phyloP scores from a whole-genome alignment of 2,329 filamentous ascomycete genomes.

The Cercospora sp. region DNA sequence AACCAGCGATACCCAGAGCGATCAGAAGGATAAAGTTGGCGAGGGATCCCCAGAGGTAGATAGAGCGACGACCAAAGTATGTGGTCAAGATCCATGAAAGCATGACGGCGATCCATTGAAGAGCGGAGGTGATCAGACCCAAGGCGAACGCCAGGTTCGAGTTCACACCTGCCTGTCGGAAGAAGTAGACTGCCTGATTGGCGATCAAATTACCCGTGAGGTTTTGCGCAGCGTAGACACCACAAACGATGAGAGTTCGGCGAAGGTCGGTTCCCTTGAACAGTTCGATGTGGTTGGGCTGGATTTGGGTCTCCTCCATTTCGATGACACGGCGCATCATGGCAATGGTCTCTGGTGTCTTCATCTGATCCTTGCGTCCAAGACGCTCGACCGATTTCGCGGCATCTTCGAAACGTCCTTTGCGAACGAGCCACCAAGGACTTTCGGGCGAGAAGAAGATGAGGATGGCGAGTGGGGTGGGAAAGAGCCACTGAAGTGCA shows the following conservation, averaged over 20 bases:
- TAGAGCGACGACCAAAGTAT: constrained; percentile 63
- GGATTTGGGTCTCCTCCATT: constrained; percentile 52
- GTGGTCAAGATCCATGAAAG: constrained; percentile 66
- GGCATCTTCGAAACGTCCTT: constrained; percentile 49
- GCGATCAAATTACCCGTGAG: constrained; percentile 64
- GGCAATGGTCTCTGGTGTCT: constrained; percentile 51
- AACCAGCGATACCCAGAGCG: constrained; percentile 60
- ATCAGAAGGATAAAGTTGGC: constrained; percentile 58
- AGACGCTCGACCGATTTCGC: constrained; percentile 53
- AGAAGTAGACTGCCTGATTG: constrained; percentile 64
- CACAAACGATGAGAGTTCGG: constrained; percentile 57
- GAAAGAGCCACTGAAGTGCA: constrained; percentile 61
- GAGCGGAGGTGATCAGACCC: constrained; percentile 64
- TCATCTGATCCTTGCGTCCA: constrained; percentile 45
- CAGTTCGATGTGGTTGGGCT: constrained; percentile 54
- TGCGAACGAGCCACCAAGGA: constrained; percentile 58
- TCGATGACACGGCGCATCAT: constrained; percentile 62
- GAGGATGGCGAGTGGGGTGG: constrained; percentile 56
- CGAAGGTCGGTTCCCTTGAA: constrained; percentile 57
- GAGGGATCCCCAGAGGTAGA: constrained; percentile 62
- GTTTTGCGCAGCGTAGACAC: constrained; percentile 61
- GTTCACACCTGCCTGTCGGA: constrained; percentile 61
- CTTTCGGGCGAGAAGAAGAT: constrained; percentile 54
- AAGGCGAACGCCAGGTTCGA: constrained; percentile 59
- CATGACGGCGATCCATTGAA: constrained; percentile 64